Evolutionary conservation across 1,139 yeast species (phyloP), one percentile per base, ranked within the genome.

Genomic region (Kodamaea sp.): DNA sequence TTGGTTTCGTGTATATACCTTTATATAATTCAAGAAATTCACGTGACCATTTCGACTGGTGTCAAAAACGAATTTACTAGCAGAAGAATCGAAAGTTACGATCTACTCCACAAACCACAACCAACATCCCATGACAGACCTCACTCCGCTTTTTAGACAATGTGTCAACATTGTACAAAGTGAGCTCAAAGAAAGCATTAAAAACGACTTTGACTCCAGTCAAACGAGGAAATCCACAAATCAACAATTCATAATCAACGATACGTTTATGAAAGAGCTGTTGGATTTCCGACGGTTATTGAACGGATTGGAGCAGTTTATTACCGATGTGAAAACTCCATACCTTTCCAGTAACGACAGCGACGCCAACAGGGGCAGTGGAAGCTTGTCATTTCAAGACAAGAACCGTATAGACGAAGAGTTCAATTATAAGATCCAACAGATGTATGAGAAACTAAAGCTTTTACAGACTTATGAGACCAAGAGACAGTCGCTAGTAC

Each of bases 391-490:
- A 2, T 64, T 64, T 7, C 64, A 58, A 5, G 80, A 78, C 32
- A 76, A 78, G 50, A 76, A 76, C 42, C 68, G 70, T 28, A 64
- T 79, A 19, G 84, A 78, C 41, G 73, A 76, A 37, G 81, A 78
- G 39, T 65, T 77, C 29, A 70, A 76, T 38, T 52, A 67, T 20
- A 72, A 73, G 47, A 49, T 78, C 23, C 80, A 76, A 43, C 70
- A 72, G 38, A 58, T 72, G 48, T 66, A 65, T 36, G 75, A 76
- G 42, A 73, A 78, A 50, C 59, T 76, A 33, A 73, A 68, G 47
- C 56, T 63, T 28, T 50, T 78, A 31, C 79, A 76, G 38, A 55
- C 60, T 2, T 80, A 80, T 47, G 84, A 79, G 51, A 49, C 51
- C n/a, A 66, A 70, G 43, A 57, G 81, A 37, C 59, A 56, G 18